phyloP scores from a whole-genome alignment of 306 rosid genomes.

The Acacia melanoxylon region DNA sequence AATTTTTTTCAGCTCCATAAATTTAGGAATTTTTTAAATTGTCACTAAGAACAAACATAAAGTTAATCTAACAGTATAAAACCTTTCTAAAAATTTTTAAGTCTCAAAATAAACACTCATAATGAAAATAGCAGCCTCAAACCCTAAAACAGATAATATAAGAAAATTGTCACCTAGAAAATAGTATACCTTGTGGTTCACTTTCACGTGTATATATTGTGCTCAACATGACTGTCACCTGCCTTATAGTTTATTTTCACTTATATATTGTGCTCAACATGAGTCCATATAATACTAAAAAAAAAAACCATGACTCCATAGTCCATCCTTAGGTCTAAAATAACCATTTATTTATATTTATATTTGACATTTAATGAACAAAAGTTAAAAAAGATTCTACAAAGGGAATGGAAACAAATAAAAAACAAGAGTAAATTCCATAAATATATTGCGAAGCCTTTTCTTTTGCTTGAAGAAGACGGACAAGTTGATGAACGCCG shows the following conservation, averaged over 20 bases:
- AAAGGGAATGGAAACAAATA: constrained; percentile 22
- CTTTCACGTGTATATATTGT: too few species aligned
- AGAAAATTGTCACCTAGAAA: too few species aligned
- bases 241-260: neutral
- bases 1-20: too few species aligned
- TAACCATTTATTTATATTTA: neutral
- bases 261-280: neutral
- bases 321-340: neutral
- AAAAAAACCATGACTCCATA: neutral
- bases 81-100: too few species aligned
- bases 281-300: neutral
- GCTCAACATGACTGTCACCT: neutral
- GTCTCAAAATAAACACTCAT: too few species aligned
- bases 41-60: too few species aligned
- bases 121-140: accelerated
- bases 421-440: neutral
- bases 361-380: neutral
- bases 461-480: constrained; percentile 24
- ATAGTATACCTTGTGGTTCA: too few species aligned
- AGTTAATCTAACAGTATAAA: accelerated
- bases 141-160: too few species aligned
- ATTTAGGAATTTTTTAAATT: too few species aligned
- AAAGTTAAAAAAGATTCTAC: constrained; percentile 8
- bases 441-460: constrained; percentile 14
- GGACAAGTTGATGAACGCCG: constrained; percentile 21